A percentile compares a stretch with the other conserved stretches of the same genome.
phyloP scores from a whole-genome alignment of 2,329 filamentous ascomycete species.

The Huntiella abstrusa region DNA sequence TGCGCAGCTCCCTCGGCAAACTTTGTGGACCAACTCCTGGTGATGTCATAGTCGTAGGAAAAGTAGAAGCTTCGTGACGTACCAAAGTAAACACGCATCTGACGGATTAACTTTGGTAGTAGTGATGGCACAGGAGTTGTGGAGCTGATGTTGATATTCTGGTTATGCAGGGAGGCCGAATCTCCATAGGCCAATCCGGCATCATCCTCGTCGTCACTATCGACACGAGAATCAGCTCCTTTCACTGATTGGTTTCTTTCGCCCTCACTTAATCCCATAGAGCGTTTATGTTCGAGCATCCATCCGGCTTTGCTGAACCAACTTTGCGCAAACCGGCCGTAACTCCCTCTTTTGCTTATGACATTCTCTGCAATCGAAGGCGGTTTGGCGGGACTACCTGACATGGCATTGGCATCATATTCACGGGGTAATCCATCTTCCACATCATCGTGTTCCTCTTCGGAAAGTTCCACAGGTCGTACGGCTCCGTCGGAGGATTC shows the following conservation, averaged over 20 bases:
- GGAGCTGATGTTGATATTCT: not conserved
- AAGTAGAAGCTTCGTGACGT: slow-evolving; percentile 79
- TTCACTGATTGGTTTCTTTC: slow-evolving; percentile 13
- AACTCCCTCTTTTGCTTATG: slow-evolving; percentile 62
- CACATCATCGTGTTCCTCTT: slow-evolving; percentile 21
- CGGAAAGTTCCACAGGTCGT: not conserved
- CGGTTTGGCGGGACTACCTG: slow-evolving; percentile 18
- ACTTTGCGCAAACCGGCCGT: slow-evolving; percentile 71
- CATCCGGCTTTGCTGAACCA: slow-evolving; percentile 84
- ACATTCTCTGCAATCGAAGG: slow-evolving; percentile 75
- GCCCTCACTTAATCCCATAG: slow-evolving; percentile 44
- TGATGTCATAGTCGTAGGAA: slow-evolving; percentile 87
- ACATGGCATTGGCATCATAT: slow-evolving; percentile 16
- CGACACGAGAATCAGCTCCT: slow-evolving; percentile 20
- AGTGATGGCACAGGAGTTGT: slow-evolving; percentile 26
- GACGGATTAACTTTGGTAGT: slow-evolving; percentile 68
- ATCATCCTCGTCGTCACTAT: slow-evolving; percentile 9
- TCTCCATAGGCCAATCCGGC: slow-evolving; percentile 8
- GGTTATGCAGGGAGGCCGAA: not conserved
- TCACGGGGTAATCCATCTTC: slow-evolving; percentile 22
- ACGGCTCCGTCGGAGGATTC: slow-evolving; percentile 29
- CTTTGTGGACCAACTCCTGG: slow-evolving; percentile 36
- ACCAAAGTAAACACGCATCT: slow-evolving; percentile 68
- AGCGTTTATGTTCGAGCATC: slow-evolving; percentile 50
- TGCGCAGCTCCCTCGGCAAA: slow-evolving; percentile 22